phyloP scores from a whole-genome alignment of 1,284 basidiomycete genomes.

The Trichosporon sp. region DNA sequence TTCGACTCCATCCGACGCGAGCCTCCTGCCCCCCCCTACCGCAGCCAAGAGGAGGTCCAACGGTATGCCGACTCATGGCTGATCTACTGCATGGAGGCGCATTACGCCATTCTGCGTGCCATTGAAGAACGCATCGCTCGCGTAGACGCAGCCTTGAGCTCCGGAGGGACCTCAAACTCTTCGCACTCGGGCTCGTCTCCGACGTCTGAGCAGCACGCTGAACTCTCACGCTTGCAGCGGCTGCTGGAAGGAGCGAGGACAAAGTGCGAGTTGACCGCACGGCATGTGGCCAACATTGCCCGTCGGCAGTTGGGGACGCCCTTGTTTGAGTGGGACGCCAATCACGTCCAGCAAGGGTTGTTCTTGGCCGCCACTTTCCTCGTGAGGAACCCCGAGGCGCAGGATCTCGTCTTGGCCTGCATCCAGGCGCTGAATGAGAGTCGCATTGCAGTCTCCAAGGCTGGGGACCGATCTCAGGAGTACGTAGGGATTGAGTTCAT shows the following conservation, averaged over 20 bases:
- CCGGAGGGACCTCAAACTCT: neutral
- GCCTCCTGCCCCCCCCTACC: slow-evolving; percentile 41
- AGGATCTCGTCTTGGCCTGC: slow-evolving; percentile 67
- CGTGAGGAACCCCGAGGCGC: slow-evolving; percentile 56
- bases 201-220: neutral
- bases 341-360: slow-evolving; percentile 59
- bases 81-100: slow-evolving; percentile 46
- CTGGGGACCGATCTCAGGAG: slow-evolving; percentile 57
- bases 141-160: slow-evolving; percentile 1
- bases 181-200: slow-evolving; percentile 9
- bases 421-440: slow-evolving; percentile 68
- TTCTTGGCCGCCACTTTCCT: slow-evolving; percentile 73
- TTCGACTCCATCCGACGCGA: slow-evolving; percentile 61
- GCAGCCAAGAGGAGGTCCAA: slow-evolving; percentile 59
- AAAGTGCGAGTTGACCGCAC: slow-evolving; percentile 51
- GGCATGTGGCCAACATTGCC: slow-evolving; percentile 58
- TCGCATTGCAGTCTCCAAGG: slow-evolving; percentile 72
- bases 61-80: slow-evolving; percentile 76
- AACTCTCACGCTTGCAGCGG: slow-evolving; percentile 34
- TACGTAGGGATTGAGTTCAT: slow-evolving; percentile 1
- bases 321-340: slow-evolving; percentile 76
- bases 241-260: slow-evolving; percentile 58
- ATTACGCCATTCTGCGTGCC: slow-evolving; percentile 43
- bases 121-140: slow-evolving; percentile 38
- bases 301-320: slow-evolving; percentile 43